Conservation (phyloP, 257 asterid genomes). For the Agastache rugosa region DNA sequence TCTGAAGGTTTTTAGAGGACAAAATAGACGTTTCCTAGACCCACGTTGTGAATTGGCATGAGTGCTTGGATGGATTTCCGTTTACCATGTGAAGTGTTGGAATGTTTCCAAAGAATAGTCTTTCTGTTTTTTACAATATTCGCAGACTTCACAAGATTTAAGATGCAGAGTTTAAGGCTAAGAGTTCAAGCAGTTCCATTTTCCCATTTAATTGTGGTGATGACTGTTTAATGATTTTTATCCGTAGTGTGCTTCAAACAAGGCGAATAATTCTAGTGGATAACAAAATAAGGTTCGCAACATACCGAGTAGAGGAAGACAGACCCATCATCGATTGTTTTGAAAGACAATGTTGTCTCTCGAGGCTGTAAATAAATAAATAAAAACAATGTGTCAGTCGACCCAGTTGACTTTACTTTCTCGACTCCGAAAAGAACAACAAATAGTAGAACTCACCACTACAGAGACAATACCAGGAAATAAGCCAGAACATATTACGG, state of each 20-base stretch:
- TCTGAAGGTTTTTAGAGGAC: background rate
- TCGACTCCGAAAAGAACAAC: slow-evolving; percentile 11
- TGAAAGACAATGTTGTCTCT: slow-evolving; percentile 96
- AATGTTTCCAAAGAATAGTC: background rate
- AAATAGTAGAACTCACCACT: slow-evolving; percentile 65
- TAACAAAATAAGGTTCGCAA: slow-evolving; percentile 28
- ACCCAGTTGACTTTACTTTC: slow-evolving; percentile 15
- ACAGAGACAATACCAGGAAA: slow-evolving; percentile 96
- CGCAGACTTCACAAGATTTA: background rate
- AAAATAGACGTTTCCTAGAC: background rate
- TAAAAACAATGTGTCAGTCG: slow-evolving; percentile 26
- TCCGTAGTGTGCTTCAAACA: background rate
- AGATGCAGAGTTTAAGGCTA: slow-evolving; percentile 10
- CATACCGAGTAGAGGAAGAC: slow-evolving; percentile 95
- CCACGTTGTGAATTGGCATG: background rate
- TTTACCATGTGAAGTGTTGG: background rate
- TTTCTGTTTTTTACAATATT: background rate
- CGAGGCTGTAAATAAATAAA: slow-evolving; percentile 72
- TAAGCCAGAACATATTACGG: slow-evolving; percentile 95
- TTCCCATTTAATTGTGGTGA: background rate
- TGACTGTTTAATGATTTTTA: background rate
- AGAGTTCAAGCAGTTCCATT: background rate
- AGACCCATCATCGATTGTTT: slow-evolving; percentile 98
- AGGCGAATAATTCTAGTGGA: slow-evolving; percentile 9
- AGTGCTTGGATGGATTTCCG: background rate